Evolutionary conservation across 345 rosid species (phyloP).

Genomic region (Citrus glauca): DNA sequence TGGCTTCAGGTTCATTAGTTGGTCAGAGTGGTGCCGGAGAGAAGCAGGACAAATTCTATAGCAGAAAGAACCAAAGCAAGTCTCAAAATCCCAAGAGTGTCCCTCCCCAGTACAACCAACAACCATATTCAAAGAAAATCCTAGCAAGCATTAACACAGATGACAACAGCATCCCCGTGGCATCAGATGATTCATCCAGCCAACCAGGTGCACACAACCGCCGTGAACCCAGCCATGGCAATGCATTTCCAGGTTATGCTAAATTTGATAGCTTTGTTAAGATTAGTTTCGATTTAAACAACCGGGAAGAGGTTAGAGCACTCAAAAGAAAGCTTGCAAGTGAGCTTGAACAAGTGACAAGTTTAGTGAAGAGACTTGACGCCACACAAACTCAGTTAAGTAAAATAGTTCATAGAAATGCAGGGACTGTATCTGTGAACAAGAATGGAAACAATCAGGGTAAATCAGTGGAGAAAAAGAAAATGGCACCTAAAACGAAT

Average conservation of each 20-base stretch:
- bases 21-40: slow-evolving; percentile 15
- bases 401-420: slow-evolving; percentile 6
- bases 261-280: slow-evolving; percentile 36
- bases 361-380: slow-evolving; percentile 41
- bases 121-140: slow-evolving; percentile 18
- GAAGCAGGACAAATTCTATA: slow-evolving; percentile 13
- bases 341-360: slow-evolving; percentile 60
- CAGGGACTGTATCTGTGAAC: slow-evolving; percentile 19
- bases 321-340: slow-evolving; percentile 46
- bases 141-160: slow-evolving; percentile 13
- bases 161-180: slow-evolving; percentile 22
- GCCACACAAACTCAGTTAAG: slow-evolving; percentile 21
- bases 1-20: slow-evolving; percentile 23
- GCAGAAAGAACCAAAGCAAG: slow-evolving; percentile 13
- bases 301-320: slow-evolving; percentile 33
- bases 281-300: slow-evolving; percentile 32
- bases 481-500: slow-evolving; percentile 29
- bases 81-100: slow-evolving; percentile 6
- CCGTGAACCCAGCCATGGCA: slow-evolving; percentile 16
- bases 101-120: not conserved
- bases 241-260: slow-evolving; percentile 36
- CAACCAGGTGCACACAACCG: slow-evolving; percentile 14
- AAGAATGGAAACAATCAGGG: slow-evolving; percentile 21
- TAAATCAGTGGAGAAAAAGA: slow-evolving; percentile 29
- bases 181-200: slow-evolving; percentile 44